These are phyloP conservation scores for Multifurca ochricompacta DNA, from an alignment of 768 basidiomycete genomes.

Conservation along the genomic window DNA sequence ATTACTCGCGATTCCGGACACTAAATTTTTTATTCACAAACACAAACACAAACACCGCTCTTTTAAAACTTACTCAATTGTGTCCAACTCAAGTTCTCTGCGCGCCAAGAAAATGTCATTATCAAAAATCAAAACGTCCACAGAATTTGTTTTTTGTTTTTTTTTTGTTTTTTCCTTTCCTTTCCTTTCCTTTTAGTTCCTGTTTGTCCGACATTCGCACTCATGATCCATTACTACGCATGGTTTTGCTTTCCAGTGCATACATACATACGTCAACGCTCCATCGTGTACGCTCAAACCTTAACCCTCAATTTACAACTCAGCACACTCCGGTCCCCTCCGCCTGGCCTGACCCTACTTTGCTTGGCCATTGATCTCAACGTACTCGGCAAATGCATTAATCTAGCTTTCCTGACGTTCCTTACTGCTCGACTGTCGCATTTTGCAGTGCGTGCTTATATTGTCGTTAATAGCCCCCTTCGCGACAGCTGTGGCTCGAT, in stretches of 20 bases:
- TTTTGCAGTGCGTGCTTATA: constrained; percentile 8
- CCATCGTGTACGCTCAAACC: background rate
- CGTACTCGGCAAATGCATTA: constrained; percentile 1
- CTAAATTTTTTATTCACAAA: too few relatives aligned
- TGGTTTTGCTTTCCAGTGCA: background rate
- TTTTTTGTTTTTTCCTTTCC: background rate
- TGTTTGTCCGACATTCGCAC: constrained; percentile 10
- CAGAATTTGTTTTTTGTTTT: background rate
- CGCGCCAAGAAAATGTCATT: too few relatives aligned
- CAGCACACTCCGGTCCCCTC: background rate
- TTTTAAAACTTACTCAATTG: too few relatives aligned
- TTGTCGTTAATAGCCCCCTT: constrained; percentile 7
- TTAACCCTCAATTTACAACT: background rate
- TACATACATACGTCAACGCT: background rate
- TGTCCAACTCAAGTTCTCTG: too few relatives aligned
- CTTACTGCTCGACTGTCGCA: background rate
- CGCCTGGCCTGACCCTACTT: background rate
- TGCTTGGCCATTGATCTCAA: background rate
- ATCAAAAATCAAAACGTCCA: too few relatives aligned
- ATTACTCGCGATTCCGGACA: background rate
- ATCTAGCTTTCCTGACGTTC: background rate
- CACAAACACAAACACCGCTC: too few relatives aligned
- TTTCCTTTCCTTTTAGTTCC: background rate
- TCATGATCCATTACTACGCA: constrained; percentile 1
- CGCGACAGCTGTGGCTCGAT: constrained; percentile 2